Evolutionary conservation across 2,329 filamentous ascomycete genomes (phyloP).

Genomic region (Cercospora sesami): DNA sequence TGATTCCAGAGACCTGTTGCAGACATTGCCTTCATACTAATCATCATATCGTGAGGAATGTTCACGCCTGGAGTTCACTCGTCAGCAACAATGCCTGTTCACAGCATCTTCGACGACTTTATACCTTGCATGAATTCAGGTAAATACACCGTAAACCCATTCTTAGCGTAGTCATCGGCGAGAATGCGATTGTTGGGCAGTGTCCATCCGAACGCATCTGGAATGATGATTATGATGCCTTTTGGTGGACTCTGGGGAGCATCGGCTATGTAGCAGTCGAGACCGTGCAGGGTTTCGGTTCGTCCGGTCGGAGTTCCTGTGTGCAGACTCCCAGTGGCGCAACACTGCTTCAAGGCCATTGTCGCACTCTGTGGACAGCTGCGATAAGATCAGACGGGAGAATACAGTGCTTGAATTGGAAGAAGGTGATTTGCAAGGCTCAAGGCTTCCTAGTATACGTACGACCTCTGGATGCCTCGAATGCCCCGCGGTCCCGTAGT

Average conservation of each 20-base stretch:
- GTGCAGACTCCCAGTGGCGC: constrained; percentile 40
- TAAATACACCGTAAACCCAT: constrained; percentile 37
- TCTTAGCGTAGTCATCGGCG: constrained; percentile 41
- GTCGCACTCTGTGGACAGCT: neutral
- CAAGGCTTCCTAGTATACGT: neutral
- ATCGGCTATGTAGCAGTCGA: constrained; percentile 42
- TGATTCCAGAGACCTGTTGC: constrained; percentile 37
- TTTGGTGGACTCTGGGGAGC: constrained; percentile 36
- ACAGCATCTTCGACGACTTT: neutral
- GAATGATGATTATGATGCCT: constrained; percentile 43
- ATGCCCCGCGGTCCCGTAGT: neutral
- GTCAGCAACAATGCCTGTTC: neutral
- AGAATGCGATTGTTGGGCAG: constrained; percentile 42
- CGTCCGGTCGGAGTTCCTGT: constrained; percentile 40
- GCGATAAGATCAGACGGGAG: neutral
- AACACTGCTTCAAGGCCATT: constrained; percentile 39
- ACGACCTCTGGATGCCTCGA: neutral
- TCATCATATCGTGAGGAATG: constrained; percentile 33
- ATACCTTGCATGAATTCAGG: constrained; percentile 43
- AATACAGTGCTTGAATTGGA: neutral
- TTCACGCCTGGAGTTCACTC: constrained; percentile 27
- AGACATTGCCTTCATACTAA: constrained; percentile 36
- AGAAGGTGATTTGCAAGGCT: neutral
- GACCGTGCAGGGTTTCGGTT: constrained; percentile 39
- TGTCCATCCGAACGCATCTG: constrained; percentile 43